A percentile compares a stretch with the other conserved stretches of the same genome.
Evolutionary conservation across 768 basidiomycete species (phyloP).

Genomic region (Leucocoprinus leucothites): DNA sequence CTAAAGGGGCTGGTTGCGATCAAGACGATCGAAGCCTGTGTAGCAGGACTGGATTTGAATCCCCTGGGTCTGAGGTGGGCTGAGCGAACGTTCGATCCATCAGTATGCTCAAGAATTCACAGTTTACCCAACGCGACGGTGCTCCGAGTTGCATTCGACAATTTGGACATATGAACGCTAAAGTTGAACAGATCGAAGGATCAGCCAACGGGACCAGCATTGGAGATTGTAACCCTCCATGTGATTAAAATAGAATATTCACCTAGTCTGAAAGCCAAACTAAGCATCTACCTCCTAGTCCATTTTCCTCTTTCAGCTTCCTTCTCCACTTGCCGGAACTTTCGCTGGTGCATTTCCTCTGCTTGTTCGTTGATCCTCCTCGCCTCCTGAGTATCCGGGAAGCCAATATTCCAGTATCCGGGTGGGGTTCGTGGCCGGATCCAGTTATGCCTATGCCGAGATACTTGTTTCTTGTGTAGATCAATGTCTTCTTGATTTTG

Average conservation of each 20-base stretch:
- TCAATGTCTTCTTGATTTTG: conserved; percentile 28
- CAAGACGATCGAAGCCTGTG: neutral
- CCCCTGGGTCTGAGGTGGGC: neutral
- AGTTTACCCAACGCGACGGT: too few species aligned
- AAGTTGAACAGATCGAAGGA: neutral
- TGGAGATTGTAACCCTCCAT: neutral
- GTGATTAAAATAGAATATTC: neutral
- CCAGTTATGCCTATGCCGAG: conserved; percentile 73
- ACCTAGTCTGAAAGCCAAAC: neutral
- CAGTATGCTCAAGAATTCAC: too few species aligned
- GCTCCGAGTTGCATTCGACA: too few species aligned
- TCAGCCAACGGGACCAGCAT: neutral
- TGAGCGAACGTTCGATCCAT: too few species aligned
- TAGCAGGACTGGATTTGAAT: neutral
- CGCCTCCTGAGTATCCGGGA: conserved; percentile 83
- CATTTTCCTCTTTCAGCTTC: conserved; percentile 54
- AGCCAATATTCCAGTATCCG: conserved; percentile 87
- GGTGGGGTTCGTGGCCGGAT: conserved; percentile 73
- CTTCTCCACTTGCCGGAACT: conserved; percentile 52
- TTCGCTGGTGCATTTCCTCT: conserved; percentile 65
- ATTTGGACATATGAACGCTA: too few species aligned
- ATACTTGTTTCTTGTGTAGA: conserved; percentile 68
- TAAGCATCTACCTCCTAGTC: conserved; percentile 22
- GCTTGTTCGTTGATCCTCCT: conserved; percentile 73
- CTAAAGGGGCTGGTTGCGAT: conserved; percentile 1